Base-by-base conservation (phyloP, 768 basidiomycete species). In the Saitozyma podzolica region DNA sequence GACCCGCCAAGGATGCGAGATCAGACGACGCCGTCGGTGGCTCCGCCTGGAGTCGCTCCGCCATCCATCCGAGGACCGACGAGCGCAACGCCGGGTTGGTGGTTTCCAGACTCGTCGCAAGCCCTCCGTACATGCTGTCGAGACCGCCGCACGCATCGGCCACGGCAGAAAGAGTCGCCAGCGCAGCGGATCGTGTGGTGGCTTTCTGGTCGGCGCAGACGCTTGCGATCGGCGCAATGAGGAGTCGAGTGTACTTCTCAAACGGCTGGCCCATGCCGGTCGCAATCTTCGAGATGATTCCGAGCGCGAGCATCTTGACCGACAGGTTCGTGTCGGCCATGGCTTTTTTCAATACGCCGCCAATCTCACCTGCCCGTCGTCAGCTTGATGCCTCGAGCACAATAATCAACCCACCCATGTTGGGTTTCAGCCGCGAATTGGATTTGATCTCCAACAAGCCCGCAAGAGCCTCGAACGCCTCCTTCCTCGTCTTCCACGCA, bases 401-500 rank as follows among this genome's bases (percentile, higher is more conserved):
- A 10, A 37, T 59, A 14, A 51, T 8, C 13, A 29, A 64, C 84
- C 66, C 77, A 91, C 92, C 91, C 88, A 99, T 91, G 9, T 81
- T 85, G 20, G 91, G 85, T 79, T 97, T 97, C 60, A 99, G 77
- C 14, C 96, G 87, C 72, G 95, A 95, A 78, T 98, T 98, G 49
- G 86, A 84, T 54, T 91, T 90, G 80, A 92, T 89, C 73, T 98
- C 94, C 41, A 99, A 81, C 61, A 92, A 84, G 0, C 85, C 86
- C 72, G 91, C 89, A 16, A 98, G 78, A 0, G 83, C 82, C 78
- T 98, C 96, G 61, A 98, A 83, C 3, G 91, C 93, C 72, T 97
- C 95, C 78, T 99, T 99, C 81, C 94, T 89, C 0, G 86, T 87
- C 82, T 98, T 98, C 95, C 95, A 99, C 0, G 92, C 88, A 66